Evolutionary conservation across 2,329 filamentous ascomycete genomes (phyloP).

Genomic region (Parascedosporium putredinis): DNA sequence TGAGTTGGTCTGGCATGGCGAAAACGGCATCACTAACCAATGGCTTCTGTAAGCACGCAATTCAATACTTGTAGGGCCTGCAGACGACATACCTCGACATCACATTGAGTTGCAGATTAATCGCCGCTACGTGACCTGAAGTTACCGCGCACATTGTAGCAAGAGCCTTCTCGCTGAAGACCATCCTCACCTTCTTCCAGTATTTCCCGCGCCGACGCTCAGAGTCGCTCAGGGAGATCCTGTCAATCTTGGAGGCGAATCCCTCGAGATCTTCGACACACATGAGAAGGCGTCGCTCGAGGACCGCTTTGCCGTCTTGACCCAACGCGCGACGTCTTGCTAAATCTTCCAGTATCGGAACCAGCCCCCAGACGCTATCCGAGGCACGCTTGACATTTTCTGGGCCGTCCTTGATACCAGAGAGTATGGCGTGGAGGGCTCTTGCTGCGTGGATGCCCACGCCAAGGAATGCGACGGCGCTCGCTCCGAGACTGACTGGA

Average conservation of each 20-base stretch:
- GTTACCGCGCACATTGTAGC: background rate
- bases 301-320: background rate
- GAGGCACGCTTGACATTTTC: conserved; percentile 7
- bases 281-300: background rate
- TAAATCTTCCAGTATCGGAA: conserved; percentile 8
- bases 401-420: conserved; percentile 11
- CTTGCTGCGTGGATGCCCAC: conserved; percentile 10
- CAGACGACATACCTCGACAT: no score
- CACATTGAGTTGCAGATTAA: background rate
- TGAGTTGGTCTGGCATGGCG: no score
- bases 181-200: conserved; percentile 1
- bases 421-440: conserved; percentile 8
- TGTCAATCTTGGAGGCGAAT: conserved; percentile 1
- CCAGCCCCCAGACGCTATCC: conserved; percentile 5
- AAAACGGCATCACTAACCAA: no score
- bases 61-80: background rate
- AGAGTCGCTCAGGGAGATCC: background rate
- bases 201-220: background rate
- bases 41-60: background rate
- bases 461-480: conserved; percentile 11
- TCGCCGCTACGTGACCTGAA: background rate
- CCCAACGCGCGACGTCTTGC: background rate
- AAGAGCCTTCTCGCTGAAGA: background rate
- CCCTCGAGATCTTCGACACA: conserved; percentile 7
- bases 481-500: no score